phyloP scores from a whole-genome alignment of 2,329 filamentous ascomycete species.

The Ceratocystis cubensis region DNA sequence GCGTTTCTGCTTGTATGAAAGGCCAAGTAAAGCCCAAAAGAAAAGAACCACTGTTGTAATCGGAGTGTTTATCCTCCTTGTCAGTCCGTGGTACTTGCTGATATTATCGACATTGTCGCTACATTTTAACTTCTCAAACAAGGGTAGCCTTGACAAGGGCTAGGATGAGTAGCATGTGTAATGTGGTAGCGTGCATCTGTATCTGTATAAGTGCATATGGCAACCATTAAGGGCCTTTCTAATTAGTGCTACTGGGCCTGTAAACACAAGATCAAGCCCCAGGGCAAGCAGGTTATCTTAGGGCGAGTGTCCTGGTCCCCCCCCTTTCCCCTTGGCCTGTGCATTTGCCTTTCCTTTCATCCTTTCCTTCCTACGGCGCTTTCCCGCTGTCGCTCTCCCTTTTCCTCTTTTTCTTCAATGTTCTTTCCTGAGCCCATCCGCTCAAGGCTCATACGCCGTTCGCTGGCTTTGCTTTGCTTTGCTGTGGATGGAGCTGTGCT shows the following conservation, averaged over 20 bases:
- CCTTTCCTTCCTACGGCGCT: background rate
- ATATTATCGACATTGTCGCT: slow-evolving; percentile 4
- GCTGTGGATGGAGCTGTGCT: background rate
- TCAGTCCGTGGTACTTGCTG: slow-evolving; percentile 6
- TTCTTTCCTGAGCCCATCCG: background rate
- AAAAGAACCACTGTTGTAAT: background rate
- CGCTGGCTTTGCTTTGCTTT: background rate
- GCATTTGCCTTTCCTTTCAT: background rate
- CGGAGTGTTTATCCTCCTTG: slow-evolving; percentile 9
- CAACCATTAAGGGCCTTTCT: background rate
- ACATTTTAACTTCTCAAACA: background rate
- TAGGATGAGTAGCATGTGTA: background rate
- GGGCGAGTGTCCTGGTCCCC: background rate
- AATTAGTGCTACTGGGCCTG: background rate
- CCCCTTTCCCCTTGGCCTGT: background rate
- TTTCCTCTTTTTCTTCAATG: background rate
- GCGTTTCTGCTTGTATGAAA: background rate
- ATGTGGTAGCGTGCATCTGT: background rate
- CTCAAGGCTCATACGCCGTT: background rate
- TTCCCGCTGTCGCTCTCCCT: background rate
- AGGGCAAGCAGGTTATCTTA: background rate
- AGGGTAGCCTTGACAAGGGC: background rate
- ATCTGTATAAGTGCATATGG: background rate
- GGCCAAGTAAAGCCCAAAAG: background rate
- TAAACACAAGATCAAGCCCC: background rate